These are phyloP conservation scores for Ophiostoma sp. DNA, from an alignment of 2,329 filamentous ascomycete species.

Conservation along the genomic window DNA sequence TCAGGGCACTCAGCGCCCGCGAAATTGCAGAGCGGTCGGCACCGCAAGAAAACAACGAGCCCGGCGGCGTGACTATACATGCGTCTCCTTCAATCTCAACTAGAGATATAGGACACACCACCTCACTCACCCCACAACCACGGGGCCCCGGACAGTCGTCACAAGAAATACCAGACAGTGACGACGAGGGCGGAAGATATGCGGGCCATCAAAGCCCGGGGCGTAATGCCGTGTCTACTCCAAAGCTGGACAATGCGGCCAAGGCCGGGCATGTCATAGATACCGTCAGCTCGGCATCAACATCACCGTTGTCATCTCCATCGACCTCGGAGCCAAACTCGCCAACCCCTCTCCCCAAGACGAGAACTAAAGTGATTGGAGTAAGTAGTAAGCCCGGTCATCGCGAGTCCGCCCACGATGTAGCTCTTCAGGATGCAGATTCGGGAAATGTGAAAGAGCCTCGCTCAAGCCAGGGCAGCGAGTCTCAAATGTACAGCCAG, in stretches of 20 bases:
- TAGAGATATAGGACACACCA: neutral
- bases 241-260: neutral
- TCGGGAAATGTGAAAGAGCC: neutral
- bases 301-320: constrained; percentile 5
- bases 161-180: constrained; percentile 47
- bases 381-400: too few relatives aligned
- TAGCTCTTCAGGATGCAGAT: neutral
- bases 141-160: neutral
- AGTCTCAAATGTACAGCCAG: constrained; percentile 30
- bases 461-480: neutral
- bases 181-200: constrained; percentile 36
- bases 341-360: constrained; percentile 27
- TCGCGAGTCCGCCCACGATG: neutral
- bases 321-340: constrained; percentile 30
- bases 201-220: neutral
- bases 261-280: constrained; percentile 31
- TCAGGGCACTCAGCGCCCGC: neutral
- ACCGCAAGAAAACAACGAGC: neutral
- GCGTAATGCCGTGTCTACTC: neutral
- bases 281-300: neutral
- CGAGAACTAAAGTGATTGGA: neutral
- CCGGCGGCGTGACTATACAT: neutral
- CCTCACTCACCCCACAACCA: neutral
- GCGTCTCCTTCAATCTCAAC: neutral
- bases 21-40: constrained; percentile 4